phyloP scores from a whole-genome alignment of 306 rosid species.

The Nissolia schottii region DNA sequence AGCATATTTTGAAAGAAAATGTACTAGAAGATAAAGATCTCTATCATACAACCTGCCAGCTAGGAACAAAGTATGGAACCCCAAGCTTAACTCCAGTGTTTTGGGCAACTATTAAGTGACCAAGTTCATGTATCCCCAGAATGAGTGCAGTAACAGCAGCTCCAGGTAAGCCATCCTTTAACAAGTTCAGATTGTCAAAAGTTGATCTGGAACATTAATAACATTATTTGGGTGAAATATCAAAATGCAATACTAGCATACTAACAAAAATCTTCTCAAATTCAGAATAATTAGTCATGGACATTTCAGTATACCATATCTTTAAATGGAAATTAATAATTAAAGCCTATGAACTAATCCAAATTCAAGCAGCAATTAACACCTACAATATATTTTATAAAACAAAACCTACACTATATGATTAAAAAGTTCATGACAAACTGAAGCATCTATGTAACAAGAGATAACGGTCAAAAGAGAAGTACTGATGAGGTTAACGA shows the following conservation, averaged over 20 bases:
- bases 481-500: neutral
- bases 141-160: slow-evolving; percentile 77
- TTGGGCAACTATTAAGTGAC: slow-evolving; percentile 68
- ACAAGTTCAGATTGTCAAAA: slow-evolving; percentile 77
- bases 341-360: neutral
- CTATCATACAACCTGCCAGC: slow-evolving; percentile 85
- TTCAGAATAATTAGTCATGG: neutral
- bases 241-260: neutral
- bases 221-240: slow-evolving; percentile 29
- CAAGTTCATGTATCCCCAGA: slow-evolving; percentile 76
- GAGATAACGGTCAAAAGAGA: slow-evolving; percentile 1
- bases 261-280: neutral
- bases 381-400: slow-evolving; percentile 9
- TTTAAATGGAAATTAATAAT: neutral
- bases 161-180: slow-evolving; percentile 88
- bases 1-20: neutral
- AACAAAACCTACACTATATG: neutral
- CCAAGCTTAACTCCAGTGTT: slow-evolving; percentile 72
- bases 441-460: slow-evolving; percentile 19
- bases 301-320: neutral
- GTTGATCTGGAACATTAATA: slow-evolving; percentile 68
- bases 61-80: slow-evolving; percentile 89
- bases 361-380: neutral
- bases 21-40: slow-evolving; percentile 10
- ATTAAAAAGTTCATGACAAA: neutral